Percentiles rank a stretch among this genome's conserved stretches.
These are phyloP conservation scores for Ormosia semicastrata DNA, from an alignment of 306 rosid species.

Conservation along the genomic window DNA sequence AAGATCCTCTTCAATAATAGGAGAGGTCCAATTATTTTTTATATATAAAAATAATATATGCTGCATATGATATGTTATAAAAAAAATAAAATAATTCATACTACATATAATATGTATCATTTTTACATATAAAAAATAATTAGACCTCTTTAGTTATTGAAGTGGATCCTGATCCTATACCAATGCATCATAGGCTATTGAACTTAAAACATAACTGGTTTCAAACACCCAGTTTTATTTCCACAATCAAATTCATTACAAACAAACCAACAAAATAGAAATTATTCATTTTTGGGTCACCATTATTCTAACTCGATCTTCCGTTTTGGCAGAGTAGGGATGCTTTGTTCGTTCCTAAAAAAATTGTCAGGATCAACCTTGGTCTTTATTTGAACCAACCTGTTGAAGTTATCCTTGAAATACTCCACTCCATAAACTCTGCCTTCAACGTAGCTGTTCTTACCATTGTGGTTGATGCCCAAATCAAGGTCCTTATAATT, in stretches of 20 bases:
- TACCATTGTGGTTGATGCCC: slow-evolving; percentile 60
- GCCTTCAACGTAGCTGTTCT: slow-evolving; percentile 47
- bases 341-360: slow-evolving; percentile 73
- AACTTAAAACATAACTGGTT: neutral
- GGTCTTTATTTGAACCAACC: slow-evolving; percentile 60
- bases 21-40: no score
- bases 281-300: neutral
- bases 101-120: no score
- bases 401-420: slow-evolving; percentile 63
- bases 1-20: no score
- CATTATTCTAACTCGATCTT: slow-evolving; percentile 8
- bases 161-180: no score
- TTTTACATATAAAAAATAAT: no score
- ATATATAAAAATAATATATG: no score
- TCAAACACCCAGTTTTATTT: neutral
- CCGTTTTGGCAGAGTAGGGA: slow-evolving; percentile 36
- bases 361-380: slow-evolving; percentile 68
- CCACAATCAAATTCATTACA: neutral
- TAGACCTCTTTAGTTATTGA: no score
- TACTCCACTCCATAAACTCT: slow-evolving; percentile 59
- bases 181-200: neutral
- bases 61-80: no score
- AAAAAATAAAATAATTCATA: no score
- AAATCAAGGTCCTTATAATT: slow-evolving; percentile 74
- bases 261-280: neutral